phyloP scores from a whole-genome alignment of 148 eudicot genomes.

The Rhododendron molle region DNA sequence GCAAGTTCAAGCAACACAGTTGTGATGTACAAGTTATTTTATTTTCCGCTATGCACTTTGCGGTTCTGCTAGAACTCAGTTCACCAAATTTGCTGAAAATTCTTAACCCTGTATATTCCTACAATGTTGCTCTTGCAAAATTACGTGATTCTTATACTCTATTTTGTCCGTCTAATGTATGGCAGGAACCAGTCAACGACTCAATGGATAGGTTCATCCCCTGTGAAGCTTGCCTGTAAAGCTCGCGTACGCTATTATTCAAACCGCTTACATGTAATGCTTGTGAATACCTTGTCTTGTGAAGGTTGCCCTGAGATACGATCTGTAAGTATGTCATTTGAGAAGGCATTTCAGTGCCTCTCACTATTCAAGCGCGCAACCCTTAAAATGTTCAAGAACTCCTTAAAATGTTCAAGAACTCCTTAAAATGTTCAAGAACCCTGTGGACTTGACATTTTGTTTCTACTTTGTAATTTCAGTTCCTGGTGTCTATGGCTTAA shows the following conservation, averaged over 20 bases:
- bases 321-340: neutral
- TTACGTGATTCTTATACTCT: neutral
- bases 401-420: neutral
- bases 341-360: neutral
- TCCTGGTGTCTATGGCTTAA: neutral
- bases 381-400: neutral
- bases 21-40: neutral
- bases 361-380: neutral
- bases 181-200: neutral
- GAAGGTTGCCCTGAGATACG: neutral
- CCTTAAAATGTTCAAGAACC: neutral
- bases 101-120: neutral
- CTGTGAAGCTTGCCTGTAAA: neutral
- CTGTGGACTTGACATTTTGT: neutral
- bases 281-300: neutral
- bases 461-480: neutral
- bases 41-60: neutral
- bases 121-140: neutral
- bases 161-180: neutral
- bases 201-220: neutral
- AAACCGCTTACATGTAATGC: neutral
- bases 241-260: neutral
- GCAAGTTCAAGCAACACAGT: neutral
- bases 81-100: neutral
- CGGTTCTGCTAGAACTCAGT: neutral